phyloP scores from a whole-genome alignment of 1,284 basidiomycete genomes.

The Ustilago bromivora region DNA sequence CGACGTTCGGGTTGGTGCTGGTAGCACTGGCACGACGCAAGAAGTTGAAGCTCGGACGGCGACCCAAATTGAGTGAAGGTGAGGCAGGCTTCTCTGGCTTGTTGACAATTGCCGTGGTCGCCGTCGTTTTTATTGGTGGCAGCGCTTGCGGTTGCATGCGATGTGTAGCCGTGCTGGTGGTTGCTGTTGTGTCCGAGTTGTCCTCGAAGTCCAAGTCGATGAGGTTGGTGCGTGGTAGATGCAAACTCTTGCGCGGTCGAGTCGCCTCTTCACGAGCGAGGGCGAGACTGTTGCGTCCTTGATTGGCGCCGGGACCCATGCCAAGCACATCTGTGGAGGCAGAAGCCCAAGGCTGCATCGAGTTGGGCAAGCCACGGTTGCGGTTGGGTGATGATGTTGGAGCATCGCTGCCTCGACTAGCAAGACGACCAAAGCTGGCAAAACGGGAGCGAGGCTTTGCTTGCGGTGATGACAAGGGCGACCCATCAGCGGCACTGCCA shows the following conservation, averaged over 20 bases:
- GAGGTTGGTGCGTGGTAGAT: constrained; percentile 27
- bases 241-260: constrained; percentile 38
- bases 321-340: constrained; percentile 45
- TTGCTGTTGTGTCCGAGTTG: constrained; percentile 4
- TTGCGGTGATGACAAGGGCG: constrained; percentile 21
- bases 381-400: constrained; percentile 5
- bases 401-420: constrained; percentile 17
- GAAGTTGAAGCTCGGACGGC: constrained; percentile 43
- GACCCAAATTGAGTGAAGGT: constrained; percentile 21
- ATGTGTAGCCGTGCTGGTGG: constrained; percentile 5
- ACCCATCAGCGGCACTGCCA: constrained; percentile 27
- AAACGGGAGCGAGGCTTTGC: constrained; percentile 33
- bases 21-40: constrained; percentile 34
- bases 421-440: constrained; percentile 26
- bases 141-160: constrained; percentile 2
- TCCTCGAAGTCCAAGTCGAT: constrained; percentile 24
- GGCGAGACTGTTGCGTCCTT: constrained; percentile 33
- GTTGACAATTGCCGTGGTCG: neutral
- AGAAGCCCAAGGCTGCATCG: constrained; percentile 47
- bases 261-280: constrained; percentile 37
- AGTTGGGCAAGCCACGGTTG: constrained; percentile 22
- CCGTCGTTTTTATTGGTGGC: constrained; percentile 18
- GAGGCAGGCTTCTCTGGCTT: constrained; percentile 28
- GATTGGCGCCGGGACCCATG: constrained; percentile 9
- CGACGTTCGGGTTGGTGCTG: constrained; percentile 25